Evolutionary conservation across 116 monocot genomes (phyloP), one percentile per base, ranked within the genome.

Genomic region (Trichopus zeylanicus): DNA sequence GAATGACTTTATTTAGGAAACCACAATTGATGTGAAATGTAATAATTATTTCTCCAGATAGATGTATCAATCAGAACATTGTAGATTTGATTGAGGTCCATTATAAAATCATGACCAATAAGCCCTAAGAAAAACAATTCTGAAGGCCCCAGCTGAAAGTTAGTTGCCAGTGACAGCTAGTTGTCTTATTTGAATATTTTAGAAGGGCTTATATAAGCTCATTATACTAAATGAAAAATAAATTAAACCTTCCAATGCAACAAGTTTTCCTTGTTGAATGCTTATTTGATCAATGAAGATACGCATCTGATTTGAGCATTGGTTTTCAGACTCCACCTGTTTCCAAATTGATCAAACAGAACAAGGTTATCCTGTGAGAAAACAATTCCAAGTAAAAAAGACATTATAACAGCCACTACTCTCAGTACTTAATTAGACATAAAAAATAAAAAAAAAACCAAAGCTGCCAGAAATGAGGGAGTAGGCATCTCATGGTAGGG

Each of bases 291-390:
- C 83, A 63, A 93, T 93, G 35, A 93, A 71, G 24, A 58, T 58
- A 13, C 79, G 57, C 63, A 68, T 73, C 68, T 93, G 84, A 70
- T 75, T 83, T 49, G 80, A 75, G 31, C 89, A 93, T 54, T 70
- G 89, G 27, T 71, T 82, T 69, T 93, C 89, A 65, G 93, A 76
- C 69, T 75, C 89, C 39, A 86, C 73, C 93, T 93, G 75, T 65
- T 67, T 53, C 27, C 38, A 42, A 64, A 65, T 59, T 23, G 4
- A 56, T 51, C 23, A 26, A 53, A 46, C n/a, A 55, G 6, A 65
- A 18, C 4, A 57, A 58, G 29, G 25, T 51, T 46, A 29, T 13
- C 9, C 3, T 12, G 42, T n/a, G 13, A 42, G 2, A 42, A 16
- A 13, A 16, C 18, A 42, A 42, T 13, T 42, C 3, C n/a, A n/a